Base-by-base conservation (phyloP, 257 asterid species). In the Capsicum chinense region DNA sequence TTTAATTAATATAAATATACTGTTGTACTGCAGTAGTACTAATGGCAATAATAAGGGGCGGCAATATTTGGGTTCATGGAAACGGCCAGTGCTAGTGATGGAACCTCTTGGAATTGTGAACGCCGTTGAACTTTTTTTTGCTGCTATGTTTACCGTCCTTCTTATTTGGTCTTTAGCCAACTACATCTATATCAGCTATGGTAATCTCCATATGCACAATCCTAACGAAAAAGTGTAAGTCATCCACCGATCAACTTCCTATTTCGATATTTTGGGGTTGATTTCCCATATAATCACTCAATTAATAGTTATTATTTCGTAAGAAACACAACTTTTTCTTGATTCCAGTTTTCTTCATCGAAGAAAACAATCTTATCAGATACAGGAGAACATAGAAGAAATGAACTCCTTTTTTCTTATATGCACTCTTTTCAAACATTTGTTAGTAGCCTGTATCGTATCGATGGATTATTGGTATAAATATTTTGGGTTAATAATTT, bases 91-190 rank as follows among this genome's bases (percentile, higher is more conserved):
- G 16, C 85, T 90, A 11, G 16, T 84, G 56, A 85, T 69, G 73
- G 87, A 90, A 42, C 91, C 94, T 58, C 93, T 91, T 9, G 92
- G 94, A 5, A 81, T 91, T 19, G 86, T 88, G 59, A 83, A 90
- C 69, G 87, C 88, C 19, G 83, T 88, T 70, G 95, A 92, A 83
- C 90, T 92, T 14, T 80, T 84, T 1, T 92, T 92, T 37, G 86
- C 88, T 0, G 86, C 83, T 80, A 90, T 93, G 95, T 91, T 90
- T 56, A 60, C 86, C 0, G 86, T 81, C 11, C 94, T 93, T 58
- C 74, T 92, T 14, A 84, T 92, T 54, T 93, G 97, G 95, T 92
- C 93, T 74, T 74, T 74, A 74, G 7, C 81, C 13, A 74, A 74
- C 60, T 74, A 74, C 81, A 56, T 74, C 81, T 74, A 12, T 13